phyloP scores from a whole-genome alignment of 148 eudicot species.

The Pharnaceum exiguum region DNA sequence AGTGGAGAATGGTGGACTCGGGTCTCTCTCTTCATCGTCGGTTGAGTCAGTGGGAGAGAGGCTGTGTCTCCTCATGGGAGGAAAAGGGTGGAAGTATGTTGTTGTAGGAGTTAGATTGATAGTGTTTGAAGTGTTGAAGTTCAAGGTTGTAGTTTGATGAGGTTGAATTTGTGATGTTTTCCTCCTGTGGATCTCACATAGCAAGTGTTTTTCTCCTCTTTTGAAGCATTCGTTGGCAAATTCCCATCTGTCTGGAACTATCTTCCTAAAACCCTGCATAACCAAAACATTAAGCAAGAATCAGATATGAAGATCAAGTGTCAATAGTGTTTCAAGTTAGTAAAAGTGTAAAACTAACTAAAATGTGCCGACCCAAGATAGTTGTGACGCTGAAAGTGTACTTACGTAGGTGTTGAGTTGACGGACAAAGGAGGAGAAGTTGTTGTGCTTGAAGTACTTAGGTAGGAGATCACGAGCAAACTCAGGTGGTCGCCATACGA shows the following conservation, averaged over 20 bases:
- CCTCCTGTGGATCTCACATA: conserved; percentile 85
- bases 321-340: neutral
- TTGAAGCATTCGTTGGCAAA: conserved; percentile 89
- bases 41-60: conserved; percentile 65
- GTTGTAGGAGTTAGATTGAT: neutral
- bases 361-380: neutral
- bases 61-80: conserved; percentile 29
- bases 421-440: conserved; percentile 70
- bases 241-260: conserved; percentile 87
- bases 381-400: no score
- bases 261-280: conserved; percentile 82
- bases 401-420: conserved; percentile 72
- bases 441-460: conserved; percentile 71
- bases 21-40: conserved; percentile 37
- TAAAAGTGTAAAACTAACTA: neutral
- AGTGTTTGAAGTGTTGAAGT: neutral
- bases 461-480: conserved; percentile 83
- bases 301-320: no score
- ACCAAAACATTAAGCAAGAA: conserved; percentile 8
- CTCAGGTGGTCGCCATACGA: conserved; percentile 92
- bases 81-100: conserved; percentile 30
- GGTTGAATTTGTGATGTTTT: conserved; percentile 63
- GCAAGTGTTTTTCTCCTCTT: conserved; percentile 73
- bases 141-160: conserved; percentile 14
- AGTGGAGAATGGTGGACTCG: conserved; percentile 7